phyloP scores from a whole-genome alignment of 2,329 filamentous ascomycete species.

The Ophiocordyceps camponoti-saundersi region DNA sequence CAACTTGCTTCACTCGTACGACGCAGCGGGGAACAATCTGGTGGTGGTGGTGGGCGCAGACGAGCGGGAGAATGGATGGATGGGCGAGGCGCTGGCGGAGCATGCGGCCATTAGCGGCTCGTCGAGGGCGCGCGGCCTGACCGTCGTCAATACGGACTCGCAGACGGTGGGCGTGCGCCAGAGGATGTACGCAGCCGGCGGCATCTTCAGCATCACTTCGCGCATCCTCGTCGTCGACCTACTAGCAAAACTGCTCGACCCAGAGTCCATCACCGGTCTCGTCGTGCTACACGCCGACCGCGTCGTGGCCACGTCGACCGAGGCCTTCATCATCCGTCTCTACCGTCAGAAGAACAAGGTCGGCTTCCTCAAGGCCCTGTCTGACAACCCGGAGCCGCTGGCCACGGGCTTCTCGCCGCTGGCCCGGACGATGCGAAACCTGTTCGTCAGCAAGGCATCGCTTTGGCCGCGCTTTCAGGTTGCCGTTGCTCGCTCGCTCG shows the following conservation, averaged over 20 bases:
- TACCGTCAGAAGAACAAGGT: constrained; percentile 88
- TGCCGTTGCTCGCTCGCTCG: constrained; percentile 72
- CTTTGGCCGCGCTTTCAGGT: constrained; percentile 91
- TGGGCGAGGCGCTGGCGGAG: constrained; percentile 88
- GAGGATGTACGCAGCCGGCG: constrained; percentile 79
- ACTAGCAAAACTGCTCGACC: constrained; percentile 64
- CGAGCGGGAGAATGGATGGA: constrained; percentile 89
- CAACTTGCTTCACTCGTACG: constrained; percentile 93
- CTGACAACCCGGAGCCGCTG: constrained; percentile 83
- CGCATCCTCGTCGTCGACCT: constrained; percentile 90
- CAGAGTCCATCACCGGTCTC: constrained; percentile 73
- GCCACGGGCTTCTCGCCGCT: constrained; percentile 76
- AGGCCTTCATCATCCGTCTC: constrained; percentile 88
- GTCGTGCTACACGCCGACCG: constrained; percentile 80
- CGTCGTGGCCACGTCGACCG: constrained; percentile 69
- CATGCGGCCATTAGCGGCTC: constrained; percentile 82
- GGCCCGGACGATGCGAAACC: constrained; percentile 71
- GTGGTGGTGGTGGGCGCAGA: constrained; percentile 80
- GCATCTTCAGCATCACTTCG: constrained; percentile 91
- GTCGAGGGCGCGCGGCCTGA: constrained; percentile 68
- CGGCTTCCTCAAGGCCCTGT: constrained; percentile 92
- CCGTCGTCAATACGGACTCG: constrained; percentile 84
- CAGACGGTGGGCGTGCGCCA: constrained; percentile 76
- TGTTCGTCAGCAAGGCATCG: constrained; percentile 78
- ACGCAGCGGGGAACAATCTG: constrained; percentile 86